phyloP scores from a whole-genome alignment of 176 grass and related monocot species.

The Pharus latifolius region DNA sequence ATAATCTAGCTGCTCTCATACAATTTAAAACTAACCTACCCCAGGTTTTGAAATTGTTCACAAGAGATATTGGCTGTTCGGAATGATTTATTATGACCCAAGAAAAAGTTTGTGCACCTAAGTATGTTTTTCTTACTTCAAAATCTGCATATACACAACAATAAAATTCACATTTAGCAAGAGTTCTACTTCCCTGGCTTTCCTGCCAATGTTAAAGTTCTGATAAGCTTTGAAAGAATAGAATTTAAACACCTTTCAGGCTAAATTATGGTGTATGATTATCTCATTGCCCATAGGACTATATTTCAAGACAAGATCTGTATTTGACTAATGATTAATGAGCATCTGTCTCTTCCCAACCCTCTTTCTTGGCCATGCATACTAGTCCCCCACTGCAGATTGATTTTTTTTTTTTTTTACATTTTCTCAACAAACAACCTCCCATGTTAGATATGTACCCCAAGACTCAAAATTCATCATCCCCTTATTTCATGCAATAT shows the following conservation, averaged over 20 bases:
- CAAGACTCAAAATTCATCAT: not conserved
- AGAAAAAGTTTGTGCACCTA: not conserved
- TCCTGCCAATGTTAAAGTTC: not conserved
- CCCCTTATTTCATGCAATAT: not conserved
- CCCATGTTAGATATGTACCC: not conserved
- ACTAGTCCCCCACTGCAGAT: not conserved
- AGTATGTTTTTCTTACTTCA: not conserved
- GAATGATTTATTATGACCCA: slow-evolving; percentile 6
- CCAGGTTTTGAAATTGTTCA: slow-evolving; percentile 8
- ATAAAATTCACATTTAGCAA: not conserved
- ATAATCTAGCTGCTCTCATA: slow-evolving; percentile 1
- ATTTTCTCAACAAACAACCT: slow-evolving; percentile 11
- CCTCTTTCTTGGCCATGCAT: not conserved
- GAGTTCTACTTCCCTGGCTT: not conserved
- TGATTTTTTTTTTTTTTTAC: not conserved
- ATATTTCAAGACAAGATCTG: slow-evolving; percentile 11
- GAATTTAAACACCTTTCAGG: slow-evolving; percentile 1
- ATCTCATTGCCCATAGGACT: not conserved
- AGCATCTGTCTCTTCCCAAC: not conserved
- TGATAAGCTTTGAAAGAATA: not conserved
- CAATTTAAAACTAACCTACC: not conserved
- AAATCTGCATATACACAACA: not conserved
- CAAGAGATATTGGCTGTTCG: not conserved
- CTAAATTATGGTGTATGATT: not conserved
- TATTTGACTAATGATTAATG: no score